A percentile compares a stretch with the other conserved stretches of the same genome.
Evolutionary conservation across 2,329 filamentous ascomycete genomes (phyloP).

Genomic region (Penicillium sp.): DNA sequence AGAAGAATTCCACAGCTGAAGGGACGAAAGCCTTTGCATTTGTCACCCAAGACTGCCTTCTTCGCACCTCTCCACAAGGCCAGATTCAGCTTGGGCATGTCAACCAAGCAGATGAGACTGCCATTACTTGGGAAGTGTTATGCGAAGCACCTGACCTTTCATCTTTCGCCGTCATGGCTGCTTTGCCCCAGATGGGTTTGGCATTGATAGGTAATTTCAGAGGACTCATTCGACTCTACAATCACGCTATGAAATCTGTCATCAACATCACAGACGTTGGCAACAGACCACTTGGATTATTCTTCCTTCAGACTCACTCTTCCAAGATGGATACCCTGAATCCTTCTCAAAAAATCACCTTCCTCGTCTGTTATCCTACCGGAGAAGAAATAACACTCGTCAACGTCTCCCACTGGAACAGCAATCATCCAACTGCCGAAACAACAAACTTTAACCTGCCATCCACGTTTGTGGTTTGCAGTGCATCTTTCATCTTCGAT

Average conservation of each 20-base stretch:
- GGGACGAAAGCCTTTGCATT: conserved; percentile 28
- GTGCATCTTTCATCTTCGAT: conserved; percentile 34
- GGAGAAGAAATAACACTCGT: conserved; percentile 26
- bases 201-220: conserved; percentile 30
- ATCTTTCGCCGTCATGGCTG: conserved; percentile 25
- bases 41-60: conserved; percentile 27
- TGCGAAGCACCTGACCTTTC: conserved; percentile 25
- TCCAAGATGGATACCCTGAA: conserved; percentile 4
- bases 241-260: conserved; percentile 26
- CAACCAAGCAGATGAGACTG: conserved; percentile 5
- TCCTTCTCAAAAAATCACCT: conserved; percentile 14
- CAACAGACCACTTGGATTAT: conserved; percentile 25
- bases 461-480: conserved; percentile 45
- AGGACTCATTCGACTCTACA: conserved; percentile 30
- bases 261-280: conserved; percentile 20
- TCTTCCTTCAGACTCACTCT: conserved; percentile 16
- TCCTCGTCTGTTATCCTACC: conserved; percentile 23
- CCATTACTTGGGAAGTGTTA: conserved; percentile 24
- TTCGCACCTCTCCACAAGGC: conserved; percentile 26
- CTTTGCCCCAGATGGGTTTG: conserved; percentile 24
- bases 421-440: conserved; percentile 34
- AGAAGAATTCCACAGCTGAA: conserved; percentile 8
- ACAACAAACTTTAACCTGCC: conserved; percentile 28
- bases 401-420: conserved; percentile 13
- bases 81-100: conserved; percentile 27